These are phyloP conservation scores for Candida hungchunana DNA, from an alignment of 805 yeast genomes.

Conservation along the genomic window DNA sequence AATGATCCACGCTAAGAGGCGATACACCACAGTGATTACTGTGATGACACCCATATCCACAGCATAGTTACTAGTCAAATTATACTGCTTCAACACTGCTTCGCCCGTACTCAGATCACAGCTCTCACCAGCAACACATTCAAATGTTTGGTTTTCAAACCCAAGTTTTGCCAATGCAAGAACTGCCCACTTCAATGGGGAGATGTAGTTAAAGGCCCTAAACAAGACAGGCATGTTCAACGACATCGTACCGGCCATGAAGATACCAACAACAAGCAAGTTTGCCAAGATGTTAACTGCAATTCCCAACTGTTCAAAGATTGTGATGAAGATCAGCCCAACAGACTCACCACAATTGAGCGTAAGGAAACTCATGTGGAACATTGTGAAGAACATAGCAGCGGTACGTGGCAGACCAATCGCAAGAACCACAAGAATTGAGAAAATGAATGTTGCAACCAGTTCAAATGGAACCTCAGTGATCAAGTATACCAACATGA, in stretches of 20 bases:
- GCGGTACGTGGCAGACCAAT: constrained; percentile 70
- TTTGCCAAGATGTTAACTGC: constrained; percentile 72
- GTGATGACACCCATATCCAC: constrained; percentile 14
- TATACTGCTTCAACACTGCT: constrained; percentile 51
- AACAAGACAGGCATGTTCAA: constrained; percentile 65
- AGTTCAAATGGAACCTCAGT: constrained; percentile 70
- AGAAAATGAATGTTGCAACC: constrained; percentile 51
- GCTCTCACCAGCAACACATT: constrained; percentile 43
- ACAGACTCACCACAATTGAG: constrained; percentile 79
- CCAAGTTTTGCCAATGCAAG: constrained; percentile 56
- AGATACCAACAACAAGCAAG: constrained; percentile 64
- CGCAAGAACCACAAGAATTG: constrained; percentile 61
- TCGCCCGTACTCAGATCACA: no score
- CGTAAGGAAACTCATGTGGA: constrained; percentile 48
- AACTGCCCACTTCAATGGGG: constrained; percentile 72
- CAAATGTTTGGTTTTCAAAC: constrained; percentile 45
- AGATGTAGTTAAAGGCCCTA: constrained; percentile 65
- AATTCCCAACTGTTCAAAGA: constrained; percentile 71
- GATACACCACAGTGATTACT: constrained; percentile 15
- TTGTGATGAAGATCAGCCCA: constrained; percentile 74
- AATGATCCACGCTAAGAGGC: constrained; percentile 13
- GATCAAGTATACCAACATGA: constrained; percentile 53
- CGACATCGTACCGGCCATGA: constrained; percentile 85
- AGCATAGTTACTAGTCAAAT: constrained; percentile 28
- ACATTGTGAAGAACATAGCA: constrained; percentile 61